These are phyloP conservation scores for Eremomyces bilateralis DNA, from an alignment of 495 filamentous ascomycete species.

Conservation along the genomic window DNA sequence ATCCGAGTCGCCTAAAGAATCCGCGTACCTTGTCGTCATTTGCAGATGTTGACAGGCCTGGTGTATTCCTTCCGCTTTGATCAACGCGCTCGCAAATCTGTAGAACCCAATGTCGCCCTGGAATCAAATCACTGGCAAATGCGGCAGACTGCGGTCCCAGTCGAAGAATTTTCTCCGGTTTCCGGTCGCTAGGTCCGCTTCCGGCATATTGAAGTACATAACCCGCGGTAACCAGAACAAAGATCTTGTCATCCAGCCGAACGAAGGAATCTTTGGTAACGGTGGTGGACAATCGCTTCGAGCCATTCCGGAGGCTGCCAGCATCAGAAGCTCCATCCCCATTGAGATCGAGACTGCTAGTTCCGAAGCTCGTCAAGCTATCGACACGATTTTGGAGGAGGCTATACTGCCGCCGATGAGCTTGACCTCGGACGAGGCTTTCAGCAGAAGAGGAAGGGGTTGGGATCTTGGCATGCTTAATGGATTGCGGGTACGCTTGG, in stretches of 20 bases:
- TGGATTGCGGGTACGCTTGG: constrained; percentile 75
- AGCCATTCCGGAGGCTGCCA: constrained; percentile 1
- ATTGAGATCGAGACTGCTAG: constrained; percentile 13
- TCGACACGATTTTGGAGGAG: constrained; percentile 22
- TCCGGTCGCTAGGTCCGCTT: constrained; percentile 53
- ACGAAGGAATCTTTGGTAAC: constrained; percentile 20
- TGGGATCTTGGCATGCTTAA: constrained; percentile 31
- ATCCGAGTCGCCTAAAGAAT: constrained; percentile 41
- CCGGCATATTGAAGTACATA: constrained; percentile 75
- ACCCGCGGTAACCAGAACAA: constrained; percentile 59
- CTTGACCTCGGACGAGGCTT: constrained; percentile 38
- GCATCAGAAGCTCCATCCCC: constrained; percentile 7
- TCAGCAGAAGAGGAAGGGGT: constrained; percentile 31
- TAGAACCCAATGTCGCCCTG: constrained; percentile 78
- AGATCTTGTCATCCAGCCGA: constrained; percentile 47
- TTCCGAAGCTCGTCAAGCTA: constrained; percentile 16
- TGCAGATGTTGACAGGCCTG: constrained; percentile 22
- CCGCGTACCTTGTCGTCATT: no score
- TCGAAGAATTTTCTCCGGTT: constrained; percentile 72
- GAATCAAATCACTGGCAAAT: constrained; percentile 83
- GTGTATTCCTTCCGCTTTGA: constrained; percentile 36
- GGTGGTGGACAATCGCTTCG: constrained; percentile 4
- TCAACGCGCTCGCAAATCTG: constrained; percentile 68
- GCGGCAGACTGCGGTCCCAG: constrained; percentile 72
- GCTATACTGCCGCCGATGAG: constrained; percentile 23